Conservation (phyloP, 73 alveolate species). For the Paramecium sexaurelia region DNA sequence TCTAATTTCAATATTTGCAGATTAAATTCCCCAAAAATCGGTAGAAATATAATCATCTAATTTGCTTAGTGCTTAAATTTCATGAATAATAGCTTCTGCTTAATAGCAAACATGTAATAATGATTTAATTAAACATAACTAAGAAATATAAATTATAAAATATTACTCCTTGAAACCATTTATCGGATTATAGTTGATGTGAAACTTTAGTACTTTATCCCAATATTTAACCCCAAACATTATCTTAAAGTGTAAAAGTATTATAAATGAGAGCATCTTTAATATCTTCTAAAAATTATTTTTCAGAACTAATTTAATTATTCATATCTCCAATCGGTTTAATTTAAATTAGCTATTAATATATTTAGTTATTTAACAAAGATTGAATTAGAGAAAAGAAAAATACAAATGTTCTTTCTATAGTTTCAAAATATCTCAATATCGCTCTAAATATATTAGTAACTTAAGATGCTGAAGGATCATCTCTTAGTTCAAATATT, state of each 20-base stretch:
- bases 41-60: neutral
- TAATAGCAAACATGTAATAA: conserved; percentile 28
- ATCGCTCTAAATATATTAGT: conserved; percentile 16
- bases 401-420: neutral
- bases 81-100: conserved; percentile 34
- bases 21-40: conserved; percentile 39
- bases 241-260: conserved; percentile 34
- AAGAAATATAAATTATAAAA: neutral
- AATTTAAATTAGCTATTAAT: neutral
- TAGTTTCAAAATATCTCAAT: neutral
- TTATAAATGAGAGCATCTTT: neutral
- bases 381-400: neutral
- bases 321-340: conserved; percentile 51
- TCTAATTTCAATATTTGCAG: neutral
- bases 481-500: neutral
- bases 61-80: neutral
- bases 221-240: conserved; percentile 1
- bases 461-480: neutral
- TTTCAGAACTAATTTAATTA: conserved; percentile 18
- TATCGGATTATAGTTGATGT: conserved; percentile 1
- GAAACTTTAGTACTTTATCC: conserved; percentile 31
- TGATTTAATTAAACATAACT: conserved; percentile 39
- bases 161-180: conserved; percentile 51
- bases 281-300: conserved; percentile 1
- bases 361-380: neutral